A percentile compares a stretch with the other conserved stretches of the same genome.
Conservation (phyloP, 441 rosid genomes). For the Aquilaria agallochum region DNA sequence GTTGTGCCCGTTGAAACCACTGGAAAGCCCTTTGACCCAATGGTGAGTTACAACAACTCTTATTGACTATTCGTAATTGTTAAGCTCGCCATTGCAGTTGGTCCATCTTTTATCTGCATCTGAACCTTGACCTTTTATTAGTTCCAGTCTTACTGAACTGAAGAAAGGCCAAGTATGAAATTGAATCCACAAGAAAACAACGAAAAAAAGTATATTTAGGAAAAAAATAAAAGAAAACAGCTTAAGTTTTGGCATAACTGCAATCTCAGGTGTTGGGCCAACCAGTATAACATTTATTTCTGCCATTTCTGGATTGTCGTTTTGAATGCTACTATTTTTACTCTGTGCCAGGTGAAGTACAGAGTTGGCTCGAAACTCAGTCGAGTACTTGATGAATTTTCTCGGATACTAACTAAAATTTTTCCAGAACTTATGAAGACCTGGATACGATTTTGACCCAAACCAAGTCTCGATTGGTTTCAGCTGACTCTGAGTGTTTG, state of each 20-base stretch:
- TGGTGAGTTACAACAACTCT: slow-evolving; percentile 47
- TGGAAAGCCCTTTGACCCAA: slow-evolving; percentile 87
- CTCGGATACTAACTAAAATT: slow-evolving; percentile 35
- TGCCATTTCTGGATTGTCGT: neutral
- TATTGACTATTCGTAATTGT: too few species aligned
- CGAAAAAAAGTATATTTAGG: too few species aligned
- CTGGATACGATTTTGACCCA: slow-evolving; percentile 42
- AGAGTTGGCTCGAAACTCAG: slow-evolving; percentile 61
- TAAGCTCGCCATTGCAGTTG: too few species aligned
- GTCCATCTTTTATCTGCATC: too few species aligned
- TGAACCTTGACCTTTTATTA: too few species aligned
- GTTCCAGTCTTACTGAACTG: too few species aligned
- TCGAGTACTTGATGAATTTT: slow-evolving; percentile 44
- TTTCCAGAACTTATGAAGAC: slow-evolving; percentile 55
- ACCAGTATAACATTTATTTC: neutral
- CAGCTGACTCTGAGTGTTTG: slow-evolving; percentile 49
- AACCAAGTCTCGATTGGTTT: slow-evolving; percentile 41
- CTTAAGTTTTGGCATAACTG: too few species aligned
- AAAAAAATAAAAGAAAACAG: too few species aligned
- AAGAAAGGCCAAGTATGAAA: too few species aligned
- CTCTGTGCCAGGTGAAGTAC: slow-evolving; percentile 36
- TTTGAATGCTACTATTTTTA: neutral
- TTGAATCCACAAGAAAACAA: too few species aligned
- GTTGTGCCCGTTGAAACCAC: slow-evolving; percentile 80
- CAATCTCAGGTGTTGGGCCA: too few species aligned